Evolutionary conservation across 139 green algal genomes (phyloP).

Genomic region (Dunaliella primolecta): DNA sequence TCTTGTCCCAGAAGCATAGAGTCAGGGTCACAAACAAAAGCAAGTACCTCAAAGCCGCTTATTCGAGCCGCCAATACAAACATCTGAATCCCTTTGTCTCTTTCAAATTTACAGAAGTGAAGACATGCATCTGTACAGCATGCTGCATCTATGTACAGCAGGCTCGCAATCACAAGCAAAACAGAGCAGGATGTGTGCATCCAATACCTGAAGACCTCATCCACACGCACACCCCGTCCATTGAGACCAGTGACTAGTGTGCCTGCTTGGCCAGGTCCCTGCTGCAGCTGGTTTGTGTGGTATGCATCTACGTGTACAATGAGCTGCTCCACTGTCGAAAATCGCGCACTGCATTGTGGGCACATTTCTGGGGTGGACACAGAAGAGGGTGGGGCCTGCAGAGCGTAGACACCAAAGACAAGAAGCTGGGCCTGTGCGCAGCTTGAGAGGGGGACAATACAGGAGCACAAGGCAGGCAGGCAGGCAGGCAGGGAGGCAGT

Average conservation of each 20-base stretch:
- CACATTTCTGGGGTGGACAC: background rate
- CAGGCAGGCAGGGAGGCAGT: too few species aligned
- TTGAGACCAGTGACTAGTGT: background rate
- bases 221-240: background rate
- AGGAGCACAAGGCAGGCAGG: too few species aligned
- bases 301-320: background rate
- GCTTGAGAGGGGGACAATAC: too few species aligned
- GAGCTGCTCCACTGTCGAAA: background rate
- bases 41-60: background rate
- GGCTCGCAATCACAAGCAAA: background rate
- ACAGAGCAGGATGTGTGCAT: background rate
- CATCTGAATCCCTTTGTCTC: too few species aligned
- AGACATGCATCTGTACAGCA: too few species aligned
- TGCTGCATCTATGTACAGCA: background rate
- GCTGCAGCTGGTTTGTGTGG: background rate
- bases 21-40: background rate
- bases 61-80: background rate
- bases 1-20: too few species aligned
- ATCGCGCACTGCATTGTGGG: background rate
- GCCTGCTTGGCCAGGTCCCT: background rate
- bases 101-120: too few species aligned
- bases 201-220: background rate
- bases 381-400: background rate
- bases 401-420: too few species aligned
- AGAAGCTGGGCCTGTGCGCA: too few species aligned